Evolutionary conservation across 257 asterid genomes (phyloP).

Genomic region (Solanum virginianum): DNA sequence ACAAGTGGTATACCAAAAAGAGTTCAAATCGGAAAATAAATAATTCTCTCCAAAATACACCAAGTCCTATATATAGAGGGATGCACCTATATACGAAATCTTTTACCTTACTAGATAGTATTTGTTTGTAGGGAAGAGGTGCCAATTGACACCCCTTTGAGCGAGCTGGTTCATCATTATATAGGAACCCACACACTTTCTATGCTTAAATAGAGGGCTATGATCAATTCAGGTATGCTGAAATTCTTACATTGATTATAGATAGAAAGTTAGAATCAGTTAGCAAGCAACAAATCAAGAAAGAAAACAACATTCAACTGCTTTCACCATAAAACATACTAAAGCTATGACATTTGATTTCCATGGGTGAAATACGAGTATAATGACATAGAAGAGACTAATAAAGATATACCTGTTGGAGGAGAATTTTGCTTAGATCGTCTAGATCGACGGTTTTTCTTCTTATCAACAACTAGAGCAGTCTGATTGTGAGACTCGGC

Average conservation of each 20-base stretch:
- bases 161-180: not conserved
- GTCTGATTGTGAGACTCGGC: conserved; percentile 8
- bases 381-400: not conserved
- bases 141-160: not conserved
- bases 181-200: not conserved
- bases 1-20: not conserved
- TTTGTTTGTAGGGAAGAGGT: not conserved
- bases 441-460: conserved; percentile 46
- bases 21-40: not conserved
- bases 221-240: not conserved
- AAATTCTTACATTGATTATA: not conserved
- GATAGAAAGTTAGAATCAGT: not conserved
- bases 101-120: not conserved
- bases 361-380: not conserved
- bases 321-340: not conserved
- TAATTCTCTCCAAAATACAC: not conserved
- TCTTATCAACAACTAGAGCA: conserved; percentile 8
- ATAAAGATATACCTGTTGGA: conserved; percentile 8
- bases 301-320: not conserved
- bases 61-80: not conserved
- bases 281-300: not conserved
- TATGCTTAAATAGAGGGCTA: not conserved
- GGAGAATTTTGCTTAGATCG: conserved; percentile 27
- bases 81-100: not conserved
- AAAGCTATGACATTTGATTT: not conserved